Evolutionary conservation across 2,329 filamentous ascomycete genomes (phyloP), one percentile per base, ranked within the genome.

Genomic region (Paramyrothecium roridum): DNA sequence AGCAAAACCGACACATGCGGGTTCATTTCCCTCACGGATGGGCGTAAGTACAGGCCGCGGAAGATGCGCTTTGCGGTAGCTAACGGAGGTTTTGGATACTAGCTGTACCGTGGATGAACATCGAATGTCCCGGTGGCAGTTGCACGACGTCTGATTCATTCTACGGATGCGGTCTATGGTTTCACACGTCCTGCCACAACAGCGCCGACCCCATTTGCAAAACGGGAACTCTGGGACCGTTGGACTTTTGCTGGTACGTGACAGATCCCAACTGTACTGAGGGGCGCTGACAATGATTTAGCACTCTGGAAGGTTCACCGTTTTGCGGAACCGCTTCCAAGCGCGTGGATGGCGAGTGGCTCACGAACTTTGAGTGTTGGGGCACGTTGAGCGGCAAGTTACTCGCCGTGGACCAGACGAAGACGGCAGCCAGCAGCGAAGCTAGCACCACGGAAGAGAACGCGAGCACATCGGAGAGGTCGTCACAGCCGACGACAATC

Each of bases 161-260:
- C n/a, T 50, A 48, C 23, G 48, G 48, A n/a, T 50, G 48, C 22
- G 48, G 26, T 8, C 48, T 23, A 26, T 50, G 48, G 48, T 50
- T 50, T 22, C 26, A 23, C n/a, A 50, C 48, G 21, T 23, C 48
- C 16, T 50, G 48, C 48, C 23, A 50, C 48, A 50, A 50, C 48
- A 50, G 48, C 13, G 21, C 7, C 21, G 48, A 50, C 26, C n/a
- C 26, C 7, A 50, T 50, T 12, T 50, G 48, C 19, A 26, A 10
- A 11, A 50, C 48, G 8, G 48, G 48, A n/a, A 26, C 48, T 13
- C 37, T 43, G 3, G 37, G 37, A 6, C 37, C 23, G 10, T 22
- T 50, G 11, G 48, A 50, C 22, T 17, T 26, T 10, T 50, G 48
- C 23, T 50, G 48, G 48, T 50, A 20, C 11, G 48, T 50, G 20